Evolutionary conservation across 169 alveolate genomes (phyloP).

Genomic region (Perkinsus olseni): DNA sequence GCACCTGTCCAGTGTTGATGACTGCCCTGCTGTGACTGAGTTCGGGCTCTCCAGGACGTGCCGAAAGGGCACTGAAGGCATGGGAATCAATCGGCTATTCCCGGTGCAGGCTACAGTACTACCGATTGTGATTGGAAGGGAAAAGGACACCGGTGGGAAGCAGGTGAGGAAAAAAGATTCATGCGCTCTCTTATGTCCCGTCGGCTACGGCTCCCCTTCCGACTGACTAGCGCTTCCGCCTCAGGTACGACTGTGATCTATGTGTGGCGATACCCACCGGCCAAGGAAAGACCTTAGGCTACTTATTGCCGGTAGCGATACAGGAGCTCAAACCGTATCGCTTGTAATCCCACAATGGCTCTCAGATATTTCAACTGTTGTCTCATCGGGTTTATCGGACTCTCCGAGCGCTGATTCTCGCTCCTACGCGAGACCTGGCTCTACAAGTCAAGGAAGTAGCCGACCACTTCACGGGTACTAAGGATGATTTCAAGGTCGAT

Average conservation of each 20-base stretch:
- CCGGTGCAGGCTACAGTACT: neutral
- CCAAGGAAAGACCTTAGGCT: neutral
- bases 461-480: neutral
- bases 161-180: neutral
- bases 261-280: neutral
- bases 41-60: neutral
- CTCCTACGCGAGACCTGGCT: neutral
- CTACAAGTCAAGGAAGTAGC: neutral
- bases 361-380: neutral
- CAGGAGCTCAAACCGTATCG: neutral
- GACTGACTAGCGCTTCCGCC: neutral
- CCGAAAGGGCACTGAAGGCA: neutral
- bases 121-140: neutral
- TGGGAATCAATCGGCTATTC: neutral
- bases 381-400: neutral
- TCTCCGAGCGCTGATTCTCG: neutral
- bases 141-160: neutral
- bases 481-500: neutral
- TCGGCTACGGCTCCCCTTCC: no score
- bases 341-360: no score
- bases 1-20: neutral
- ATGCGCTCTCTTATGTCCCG: no score
- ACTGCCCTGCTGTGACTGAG: neutral
- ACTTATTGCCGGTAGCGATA: neutral
- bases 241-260: neutral